Conservation (phyloP, 192 early-diverging fungal species). For the Diversispora epigaea region DNA sequence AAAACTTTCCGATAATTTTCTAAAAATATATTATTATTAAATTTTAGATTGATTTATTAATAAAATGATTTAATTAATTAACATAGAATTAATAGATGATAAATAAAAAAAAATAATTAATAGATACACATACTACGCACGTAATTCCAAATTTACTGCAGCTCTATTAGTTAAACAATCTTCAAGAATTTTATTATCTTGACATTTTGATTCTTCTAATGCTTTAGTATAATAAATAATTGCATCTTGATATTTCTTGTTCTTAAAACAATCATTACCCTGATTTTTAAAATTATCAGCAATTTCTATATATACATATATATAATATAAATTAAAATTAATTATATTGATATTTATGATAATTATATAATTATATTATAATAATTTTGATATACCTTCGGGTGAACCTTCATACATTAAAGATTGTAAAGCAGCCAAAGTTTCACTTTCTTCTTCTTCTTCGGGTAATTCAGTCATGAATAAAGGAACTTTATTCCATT, state of each 20-base stretch:
- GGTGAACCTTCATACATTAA: constrained; percentile 91
- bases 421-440: constrained; percentile 80
- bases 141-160: constrained; percentile 84
- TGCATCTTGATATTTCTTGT: constrained; percentile 76
- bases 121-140: constrained; percentile 37
- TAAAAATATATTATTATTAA: constrained; percentile 30
- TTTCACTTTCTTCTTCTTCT: constrained; percentile 66
- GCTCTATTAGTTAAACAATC: constrained; percentile 85
- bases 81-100: neutral
- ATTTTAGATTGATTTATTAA: neutral
- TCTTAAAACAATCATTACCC: constrained; percentile 90
- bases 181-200: constrained; percentile 76
- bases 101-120: neutral
- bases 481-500: constrained; percentile 80
- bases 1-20: constrained; percentile 86
- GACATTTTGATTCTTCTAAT: constrained; percentile 63
- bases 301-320: constrained; percentile 49
- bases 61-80: neutral
- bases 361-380: neutral
- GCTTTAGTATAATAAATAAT: constrained; percentile 86
- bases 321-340: neutral
- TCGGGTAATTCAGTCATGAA: constrained; percentile 86
- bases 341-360: neutral
- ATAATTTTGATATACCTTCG: constrained; percentile 57
- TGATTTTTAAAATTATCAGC: constrained; percentile 94